phyloP scores from a whole-genome alignment of 305 asterid species.

The Plantago rigida region DNA sequence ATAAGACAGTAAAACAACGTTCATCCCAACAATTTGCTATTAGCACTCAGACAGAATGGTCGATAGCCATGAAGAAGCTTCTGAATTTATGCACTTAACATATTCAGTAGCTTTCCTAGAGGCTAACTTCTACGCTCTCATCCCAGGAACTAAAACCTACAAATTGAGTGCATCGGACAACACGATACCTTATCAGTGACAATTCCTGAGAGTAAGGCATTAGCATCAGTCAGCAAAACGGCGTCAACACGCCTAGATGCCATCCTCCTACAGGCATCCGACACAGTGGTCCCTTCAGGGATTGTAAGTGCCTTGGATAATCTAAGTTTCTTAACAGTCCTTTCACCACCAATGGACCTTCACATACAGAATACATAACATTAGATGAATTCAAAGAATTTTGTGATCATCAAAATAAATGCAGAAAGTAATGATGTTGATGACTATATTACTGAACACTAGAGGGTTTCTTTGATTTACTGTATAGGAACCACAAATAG shows the following conservation, averaged over 20 bases:
- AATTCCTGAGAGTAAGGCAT: constrained; percentile 90
- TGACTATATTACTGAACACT: neutral
- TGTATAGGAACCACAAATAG: neutral
- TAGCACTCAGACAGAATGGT: neutral
- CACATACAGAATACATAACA: constrained; percentile 19
- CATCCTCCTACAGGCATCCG: constrained; percentile 94
- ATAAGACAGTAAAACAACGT: neutral
- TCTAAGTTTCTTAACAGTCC: constrained; percentile 93
- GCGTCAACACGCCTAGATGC: constrained; percentile 85
- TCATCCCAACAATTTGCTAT: constrained; percentile 3
- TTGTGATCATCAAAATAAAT: neutral
- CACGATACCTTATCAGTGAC: constrained; percentile 77
- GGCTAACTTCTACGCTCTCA: constrained; percentile 7
- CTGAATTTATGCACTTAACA: constrained; percentile 15
- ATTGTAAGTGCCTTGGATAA: constrained; percentile 88
- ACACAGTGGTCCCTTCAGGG: constrained; percentile 85
- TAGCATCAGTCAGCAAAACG: constrained; percentile 81
- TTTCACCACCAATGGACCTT: constrained; percentile 60
- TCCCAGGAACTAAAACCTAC: constrained; percentile 2
- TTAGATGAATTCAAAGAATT: constrained; percentile 1
- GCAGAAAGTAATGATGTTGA: neutral
- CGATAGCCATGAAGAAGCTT: constrained; percentile 14
- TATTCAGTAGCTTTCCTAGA: constrained; percentile 15
- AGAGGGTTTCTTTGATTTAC: neutral
- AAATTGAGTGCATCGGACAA: neutral